Conservation (phyloP, 768 basidiomycete genomes). For the Megacollybia marginata region DNA sequence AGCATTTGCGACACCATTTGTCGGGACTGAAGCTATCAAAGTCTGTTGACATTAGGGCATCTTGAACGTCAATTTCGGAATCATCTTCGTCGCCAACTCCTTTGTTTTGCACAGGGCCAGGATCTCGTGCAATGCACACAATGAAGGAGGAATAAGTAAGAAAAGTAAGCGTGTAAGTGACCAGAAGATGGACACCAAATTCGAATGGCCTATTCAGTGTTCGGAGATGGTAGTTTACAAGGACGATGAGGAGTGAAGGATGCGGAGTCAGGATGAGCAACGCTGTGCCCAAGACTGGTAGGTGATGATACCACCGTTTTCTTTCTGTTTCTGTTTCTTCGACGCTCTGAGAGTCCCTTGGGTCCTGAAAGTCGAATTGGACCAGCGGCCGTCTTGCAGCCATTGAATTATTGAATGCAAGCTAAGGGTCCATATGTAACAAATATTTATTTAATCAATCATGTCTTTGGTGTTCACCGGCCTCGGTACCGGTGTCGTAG, state of each 20-base stretch:
- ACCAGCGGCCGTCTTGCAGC: too few relatives aligned
- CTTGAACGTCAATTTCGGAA: conserved; percentile 43
- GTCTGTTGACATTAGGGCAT: conserved; percentile 51
- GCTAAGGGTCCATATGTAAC: too few relatives aligned
- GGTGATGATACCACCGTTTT: too few relatives aligned
- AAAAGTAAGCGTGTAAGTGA: conserved; percentile 61
- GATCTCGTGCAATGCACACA: conserved; percentile 65
- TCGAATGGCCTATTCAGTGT: conserved; percentile 37
- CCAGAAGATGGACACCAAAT: conserved; percentile 48
- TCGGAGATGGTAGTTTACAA: conserved; percentile 59
- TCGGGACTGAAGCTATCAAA: conserved; percentile 46
- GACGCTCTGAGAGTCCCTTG: too few relatives aligned
- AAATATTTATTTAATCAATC: too few relatives aligned
- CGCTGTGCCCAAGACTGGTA: conserved; percentile 27
- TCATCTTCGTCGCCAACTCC: conserved; percentile 21
- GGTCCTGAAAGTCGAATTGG: too few relatives aligned
- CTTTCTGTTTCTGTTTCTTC: too few relatives aligned
- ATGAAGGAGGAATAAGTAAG: conserved; percentile 67
- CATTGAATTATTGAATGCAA: too few relatives aligned
- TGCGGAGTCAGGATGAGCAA: conserved; percentile 63
- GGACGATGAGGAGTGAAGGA: conserved; percentile 61
- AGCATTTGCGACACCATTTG: conserved; percentile 75
- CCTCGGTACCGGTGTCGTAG: too few relatives aligned
- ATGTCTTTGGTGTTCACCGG: too few relatives aligned
- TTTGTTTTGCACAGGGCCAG: conserved; percentile 47